Evolutionary conservation across 257 asterid species (phyloP).

Genomic region (Nicotiana benthamiana): DNA sequence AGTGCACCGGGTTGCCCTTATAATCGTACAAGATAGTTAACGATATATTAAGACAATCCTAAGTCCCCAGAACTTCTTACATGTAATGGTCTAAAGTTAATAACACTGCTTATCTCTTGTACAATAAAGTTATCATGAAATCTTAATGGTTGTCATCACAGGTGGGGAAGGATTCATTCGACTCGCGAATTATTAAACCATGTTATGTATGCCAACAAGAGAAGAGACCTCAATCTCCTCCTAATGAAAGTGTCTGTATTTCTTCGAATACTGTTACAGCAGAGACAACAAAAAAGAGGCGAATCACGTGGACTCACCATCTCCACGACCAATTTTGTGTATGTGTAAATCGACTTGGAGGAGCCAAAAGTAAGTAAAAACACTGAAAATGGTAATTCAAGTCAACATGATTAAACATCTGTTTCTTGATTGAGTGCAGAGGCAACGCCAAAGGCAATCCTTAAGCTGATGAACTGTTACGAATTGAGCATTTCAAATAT

Average conservation of each 20-base stretch:
- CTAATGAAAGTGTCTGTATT: neutral
- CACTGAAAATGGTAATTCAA: neutral
- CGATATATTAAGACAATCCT: neutral
- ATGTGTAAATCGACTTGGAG: slow-evolving; percentile 36
- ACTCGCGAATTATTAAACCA: neutral
- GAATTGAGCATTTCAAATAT: slow-evolving; percentile 42
- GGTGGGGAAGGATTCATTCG: neutral
- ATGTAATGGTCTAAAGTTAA: neutral
- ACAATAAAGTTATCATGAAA: too few species aligned
- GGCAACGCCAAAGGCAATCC: slow-evolving; percentile 50
- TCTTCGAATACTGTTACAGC: neutral
- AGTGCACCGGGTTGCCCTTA: too few species aligned
- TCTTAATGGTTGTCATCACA: too few species aligned
- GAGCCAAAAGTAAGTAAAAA: slow-evolving; percentile 39
- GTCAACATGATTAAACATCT: neutral
- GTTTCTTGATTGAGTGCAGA: slow-evolving; percentile 23
- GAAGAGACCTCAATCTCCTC: neutral
- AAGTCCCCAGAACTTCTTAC: neutral
- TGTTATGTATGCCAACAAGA: neutral
- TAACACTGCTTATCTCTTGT: neutral
- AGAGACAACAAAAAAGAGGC: slow-evolving; percentile 12
- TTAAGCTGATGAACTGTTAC: slow-evolving; percentile 40
- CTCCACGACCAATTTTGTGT: slow-evolving; percentile 38
- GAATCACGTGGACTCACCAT: slow-evolving; percentile 44
- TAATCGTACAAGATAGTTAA: too few species aligned